phyloP scores from a whole-genome alignment of 2,329 filamentous ascomycete genomes.

The Mycosphaerella arachidis region DNA sequence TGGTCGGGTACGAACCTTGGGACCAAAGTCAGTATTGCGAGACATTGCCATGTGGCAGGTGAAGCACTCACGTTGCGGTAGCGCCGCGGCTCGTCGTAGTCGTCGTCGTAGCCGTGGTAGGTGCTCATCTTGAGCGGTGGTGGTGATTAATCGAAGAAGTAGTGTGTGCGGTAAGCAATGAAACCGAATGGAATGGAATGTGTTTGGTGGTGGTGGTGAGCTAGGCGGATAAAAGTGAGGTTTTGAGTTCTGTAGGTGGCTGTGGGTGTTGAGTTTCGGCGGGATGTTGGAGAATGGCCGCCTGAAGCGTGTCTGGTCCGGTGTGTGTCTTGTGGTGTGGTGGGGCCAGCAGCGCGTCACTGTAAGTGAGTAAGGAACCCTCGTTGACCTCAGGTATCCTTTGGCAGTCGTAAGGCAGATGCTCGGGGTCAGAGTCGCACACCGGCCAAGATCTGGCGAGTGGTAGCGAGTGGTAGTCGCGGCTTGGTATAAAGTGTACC shows the following conservation, averaged over 20 bases:
- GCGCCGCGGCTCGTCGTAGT: slow-evolving; percentile 45
- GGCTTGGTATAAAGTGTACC: background rate
- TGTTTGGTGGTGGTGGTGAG: slow-evolving; percentile 2
- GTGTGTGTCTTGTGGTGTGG: background rate
- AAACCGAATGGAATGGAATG: slow-evolving; percentile 6
- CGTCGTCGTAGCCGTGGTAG: slow-evolving; percentile 47
- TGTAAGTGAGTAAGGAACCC: background rate
- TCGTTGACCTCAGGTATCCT: background rate
- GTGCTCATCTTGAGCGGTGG: slow-evolving; percentile 41
- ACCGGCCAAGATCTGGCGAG: background rate
- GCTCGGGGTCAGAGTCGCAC: background rate
- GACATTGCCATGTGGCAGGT: background rate
- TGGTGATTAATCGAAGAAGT: slow-evolving; percentile 6
- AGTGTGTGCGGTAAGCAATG: slow-evolving; percentile 2
- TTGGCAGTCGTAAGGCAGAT: background rate
- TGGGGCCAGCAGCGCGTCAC: background rate
- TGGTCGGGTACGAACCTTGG: slow-evolving; percentile 35
- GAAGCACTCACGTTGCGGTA: slow-evolving; percentile 33
- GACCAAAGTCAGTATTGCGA: slow-evolving; percentile 13
- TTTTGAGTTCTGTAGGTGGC: slow-evolving; percentile 6
- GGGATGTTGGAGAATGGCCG: background rate
- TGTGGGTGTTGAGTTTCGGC: background rate
- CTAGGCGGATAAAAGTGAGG: background rate
- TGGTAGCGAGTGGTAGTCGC: background rate
- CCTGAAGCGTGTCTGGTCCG: background rate